Conservation (phyloP, 2,329 filamentous ascomycete genomes). For the Trichoderma asperellum region DNA sequence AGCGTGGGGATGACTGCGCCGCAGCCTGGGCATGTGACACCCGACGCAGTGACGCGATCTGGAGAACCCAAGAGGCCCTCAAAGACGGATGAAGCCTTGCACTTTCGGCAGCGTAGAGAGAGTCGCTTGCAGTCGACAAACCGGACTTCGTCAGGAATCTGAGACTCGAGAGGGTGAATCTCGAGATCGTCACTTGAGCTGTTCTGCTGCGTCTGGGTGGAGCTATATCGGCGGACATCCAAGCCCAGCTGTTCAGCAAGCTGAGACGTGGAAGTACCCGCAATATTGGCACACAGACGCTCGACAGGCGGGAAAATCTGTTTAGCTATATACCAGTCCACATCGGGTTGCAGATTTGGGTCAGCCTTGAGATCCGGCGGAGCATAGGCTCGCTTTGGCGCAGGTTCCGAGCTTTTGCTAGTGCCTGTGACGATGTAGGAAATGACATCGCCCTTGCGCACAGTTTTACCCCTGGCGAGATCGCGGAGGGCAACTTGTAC, state of each 20-base stretch:
- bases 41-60: conserved; percentile 69
- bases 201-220: conserved; percentile 49
- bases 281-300: conserved; percentile 93
- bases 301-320: conserved; percentile 98
- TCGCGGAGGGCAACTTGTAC: conserved; percentile 93
- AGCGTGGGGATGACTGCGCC: conserved; percentile 67
- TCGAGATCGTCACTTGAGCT: conserved; percentile 64
- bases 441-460: conserved; percentile 95
- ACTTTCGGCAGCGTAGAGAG: conserved; percentile 77
- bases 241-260: conserved; percentile 93
- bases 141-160: conserved; percentile 87
- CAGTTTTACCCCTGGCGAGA: conserved; percentile 79
- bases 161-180: conserved; percentile 89
- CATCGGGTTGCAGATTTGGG: conserved; percentile 77
- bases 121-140: conserved; percentile 82
- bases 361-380: conserved; percentile 81
- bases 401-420: conserved; percentile 65
- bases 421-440: conserved; percentile 90
- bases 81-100: conserved; percentile 73
- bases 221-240: conserved; percentile 81
- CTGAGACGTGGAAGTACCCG: conserved; percentile 85
- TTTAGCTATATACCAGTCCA: conserved; percentile 98
- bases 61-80: conserved; percentile 69
- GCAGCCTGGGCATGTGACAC: conserved; percentile 76
- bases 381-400: conserved; percentile 87